Percentiles rank a stretch among this genome's conserved stretches.
Evolutionary conservation across 2,329 filamentous ascomycete species (phyloP).

Genomic region (Aspergillus quadricinctus): DNA sequence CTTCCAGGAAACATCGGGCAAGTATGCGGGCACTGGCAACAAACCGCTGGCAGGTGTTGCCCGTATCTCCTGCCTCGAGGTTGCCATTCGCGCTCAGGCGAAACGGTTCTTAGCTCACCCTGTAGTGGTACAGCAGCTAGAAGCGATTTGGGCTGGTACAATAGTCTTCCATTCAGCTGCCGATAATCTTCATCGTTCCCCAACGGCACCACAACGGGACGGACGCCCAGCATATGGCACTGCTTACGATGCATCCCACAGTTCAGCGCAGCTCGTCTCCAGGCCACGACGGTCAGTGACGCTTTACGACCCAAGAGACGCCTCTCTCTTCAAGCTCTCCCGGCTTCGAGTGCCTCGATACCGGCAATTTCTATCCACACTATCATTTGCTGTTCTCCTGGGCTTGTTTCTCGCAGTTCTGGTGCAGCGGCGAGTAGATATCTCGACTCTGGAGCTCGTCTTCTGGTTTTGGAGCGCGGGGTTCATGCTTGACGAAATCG

Average conservation of each 20-base stretch:
- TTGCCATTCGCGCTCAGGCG: slow-evolving; percentile 86
- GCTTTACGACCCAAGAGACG: slow-evolving; percentile 84
- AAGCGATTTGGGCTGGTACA: slow-evolving; percentile 93
- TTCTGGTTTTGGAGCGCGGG: slow-evolving; percentile 99
- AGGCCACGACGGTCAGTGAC: slow-evolving; percentile 66
- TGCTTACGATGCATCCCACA: slow-evolving; percentile 7
- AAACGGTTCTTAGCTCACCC: slow-evolving; percentile 92
- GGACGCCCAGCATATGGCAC: slow-evolving; percentile 23
- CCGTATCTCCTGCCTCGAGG: slow-evolving; percentile 83
- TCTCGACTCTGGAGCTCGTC: slow-evolving; percentile 77
- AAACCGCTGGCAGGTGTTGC: slow-evolving; percentile 57
- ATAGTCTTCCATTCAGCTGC: slow-evolving; percentile 91
- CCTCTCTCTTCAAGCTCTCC: slow-evolving; percentile 87
- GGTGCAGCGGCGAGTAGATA: slow-evolving; percentile 67
- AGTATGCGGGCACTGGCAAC: slow-evolving; percentile 33
- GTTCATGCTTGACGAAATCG: slow-evolving; percentile 93
- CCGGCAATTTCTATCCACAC: slow-evolving; percentile 80
- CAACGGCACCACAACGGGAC: slow-evolving; percentile 31
- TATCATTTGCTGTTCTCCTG: slow-evolving; percentile 80
- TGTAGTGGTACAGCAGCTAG: slow-evolving; percentile 87
- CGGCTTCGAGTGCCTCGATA: slow-evolving; percentile 87
- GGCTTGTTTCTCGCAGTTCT: slow-evolving; percentile 82
- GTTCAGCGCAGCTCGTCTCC: slow-evolving; percentile 9
- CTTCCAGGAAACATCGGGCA: slow-evolving; percentile 31
- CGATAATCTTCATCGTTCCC: slow-evolving; percentile 71